Evolutionary conservation across 306 rosid genomes (phyloP).

Genomic region (Malus sieversii): DNA sequence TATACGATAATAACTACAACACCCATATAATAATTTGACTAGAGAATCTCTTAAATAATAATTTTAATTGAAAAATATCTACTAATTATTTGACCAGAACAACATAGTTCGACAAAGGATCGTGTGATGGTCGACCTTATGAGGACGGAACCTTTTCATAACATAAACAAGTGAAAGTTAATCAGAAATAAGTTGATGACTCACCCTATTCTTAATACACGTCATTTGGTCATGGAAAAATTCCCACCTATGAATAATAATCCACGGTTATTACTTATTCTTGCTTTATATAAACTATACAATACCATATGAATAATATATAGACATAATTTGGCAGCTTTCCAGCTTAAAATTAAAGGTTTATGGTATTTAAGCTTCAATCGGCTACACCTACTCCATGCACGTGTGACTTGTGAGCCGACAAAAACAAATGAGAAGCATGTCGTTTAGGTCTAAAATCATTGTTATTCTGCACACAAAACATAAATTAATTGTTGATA

Average conservation of each 20-base stretch:
- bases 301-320: not conserved
- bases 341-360: not conserved
- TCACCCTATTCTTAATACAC: not conserved
- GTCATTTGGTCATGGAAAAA: not conserved
- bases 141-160: not conserved
- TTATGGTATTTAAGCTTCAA: not conserved
- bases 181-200: no score
- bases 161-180: not conserved
- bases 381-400: not conserved
- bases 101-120: not conserved
- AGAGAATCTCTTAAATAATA: no score
- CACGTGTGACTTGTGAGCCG: not conserved
- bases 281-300: not conserved
- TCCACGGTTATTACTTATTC: not conserved
- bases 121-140: not conserved
- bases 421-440: not conserved
- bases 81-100: not conserved
- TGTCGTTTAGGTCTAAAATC: not conserved
- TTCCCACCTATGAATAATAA: not conserved
- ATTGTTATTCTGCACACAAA: not conserved
- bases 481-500: not conserved
- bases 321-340: not conserved
- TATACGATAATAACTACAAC: not conserved
- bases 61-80: not conserved
- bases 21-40: not conserved